These are phyloP conservation scores for Solanum tacnaense DNA, from an alignment of 257 asterid species.

Conservation along the genomic window DNA sequence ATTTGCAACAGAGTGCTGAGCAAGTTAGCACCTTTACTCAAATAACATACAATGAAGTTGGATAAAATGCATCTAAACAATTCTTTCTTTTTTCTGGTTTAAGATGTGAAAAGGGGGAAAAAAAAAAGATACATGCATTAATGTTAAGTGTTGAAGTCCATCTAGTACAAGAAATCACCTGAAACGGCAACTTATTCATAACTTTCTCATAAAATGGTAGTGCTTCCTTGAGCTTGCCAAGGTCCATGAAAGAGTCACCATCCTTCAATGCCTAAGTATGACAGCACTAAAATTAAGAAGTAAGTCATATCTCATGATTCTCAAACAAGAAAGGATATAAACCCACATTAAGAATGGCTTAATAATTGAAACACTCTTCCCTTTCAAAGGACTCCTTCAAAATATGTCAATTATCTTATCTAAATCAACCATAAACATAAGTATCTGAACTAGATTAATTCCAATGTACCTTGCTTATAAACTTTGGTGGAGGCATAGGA, in stretches of 20 bases:
- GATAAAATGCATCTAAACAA: background rate
- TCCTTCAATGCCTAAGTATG: conserved; percentile 67
- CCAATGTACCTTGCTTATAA: background rate
- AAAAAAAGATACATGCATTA: background rate
- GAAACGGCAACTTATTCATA: conserved; percentile 63
- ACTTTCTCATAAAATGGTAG: conserved; percentile 56
- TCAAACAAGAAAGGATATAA: conserved; percentile 2
- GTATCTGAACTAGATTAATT: background rate
- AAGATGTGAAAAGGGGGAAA: background rate
- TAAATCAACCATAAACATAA: background rate
- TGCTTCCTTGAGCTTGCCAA: conserved; percentile 71
- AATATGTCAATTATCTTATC: background rate
- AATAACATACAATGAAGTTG: background rate
- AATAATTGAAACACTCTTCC: background rate
- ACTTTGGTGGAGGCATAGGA: background rate
- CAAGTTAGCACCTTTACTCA: background rate
- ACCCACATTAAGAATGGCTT: background rate
- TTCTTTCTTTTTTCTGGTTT: background rate
- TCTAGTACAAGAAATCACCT: conserved; percentile 28
- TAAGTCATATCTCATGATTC: conserved; percentile 26
- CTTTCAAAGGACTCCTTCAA: background rate
- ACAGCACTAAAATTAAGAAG: conserved; percentile 62
- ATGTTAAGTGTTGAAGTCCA: background rate
- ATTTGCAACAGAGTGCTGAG: background rate
- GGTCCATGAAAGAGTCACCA: conserved; percentile 79